Evolutionary conservation across 176 grass and related monocot species (phyloP), one percentile per base, ranked within the genome.

Genomic region (Raddia guianensis): DNA sequence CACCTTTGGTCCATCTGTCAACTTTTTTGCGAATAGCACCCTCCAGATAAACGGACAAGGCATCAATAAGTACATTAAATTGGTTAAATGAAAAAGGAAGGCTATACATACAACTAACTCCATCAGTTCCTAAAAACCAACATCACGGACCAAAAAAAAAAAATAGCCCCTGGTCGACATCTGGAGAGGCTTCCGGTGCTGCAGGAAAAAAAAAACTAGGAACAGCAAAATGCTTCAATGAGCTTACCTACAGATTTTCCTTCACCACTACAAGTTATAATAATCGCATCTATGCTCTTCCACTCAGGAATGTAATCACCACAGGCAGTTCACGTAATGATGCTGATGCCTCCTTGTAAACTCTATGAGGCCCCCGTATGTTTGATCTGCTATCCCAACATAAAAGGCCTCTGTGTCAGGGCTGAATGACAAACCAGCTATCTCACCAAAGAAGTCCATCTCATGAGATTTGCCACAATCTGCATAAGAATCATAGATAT

Each of bases 371-470:
- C 92, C 84, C 63, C 96, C 96, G 9, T 93, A 99, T 7, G 88
- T 93, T 44, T 62, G 86, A 60, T 99, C 96, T 2, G 92, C 92
- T 33, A 99, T 70, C 1, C 96, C 90, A 15, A 99, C 89, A 52
- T 86, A 95, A 15, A 93, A 86, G 46, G 90, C 85, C 73, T 95
- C 92, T 0, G 86, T 44, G 69, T 93, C 96, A 3, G 90, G 88
- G 75, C 96, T 95, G 79, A 99, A 99, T 3, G 92, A 89, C 47
- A 99, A 19, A 35, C 96, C 96, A 9, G 86, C 91, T 72, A 99
- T 93, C 73, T 99, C 92, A 2, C 92, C 96, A 13, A 99, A 99
- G 14, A 95, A 42, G 88, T 93, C 89, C 8, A 95, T 93, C 75
- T 95, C 96, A 2, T 99, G 90, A 62, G 84, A 84, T 76, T 72